Conservation (phyloP, 805 yeast species). For the Blastobotrys parvus region DNA sequence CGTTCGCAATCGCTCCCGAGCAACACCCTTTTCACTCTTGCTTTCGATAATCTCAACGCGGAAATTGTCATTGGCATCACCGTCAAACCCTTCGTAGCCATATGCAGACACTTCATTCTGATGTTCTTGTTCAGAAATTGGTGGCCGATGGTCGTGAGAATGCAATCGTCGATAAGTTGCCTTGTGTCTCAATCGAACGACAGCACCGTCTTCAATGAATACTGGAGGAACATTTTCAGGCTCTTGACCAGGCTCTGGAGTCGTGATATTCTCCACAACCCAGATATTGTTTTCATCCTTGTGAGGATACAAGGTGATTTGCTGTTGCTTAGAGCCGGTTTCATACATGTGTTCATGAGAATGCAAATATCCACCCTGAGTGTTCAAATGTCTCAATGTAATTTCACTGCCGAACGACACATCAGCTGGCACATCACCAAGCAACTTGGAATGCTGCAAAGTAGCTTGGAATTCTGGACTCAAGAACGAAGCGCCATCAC, state of each 20-base stretch:
- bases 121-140: slow-evolving; percentile 85
- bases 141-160: slow-evolving; percentile 72
- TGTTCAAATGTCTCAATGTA: slow-evolving; percentile 59
- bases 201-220: slow-evolving; percentile 45
- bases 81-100: slow-evolving; percentile 54
- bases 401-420: slow-evolving; percentile 67
- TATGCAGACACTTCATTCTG: slow-evolving; percentile 72
- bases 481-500: slow-evolving; percentile 55
- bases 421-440: slow-evolving; percentile 46
- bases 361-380: slow-evolving; percentile 72
- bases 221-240: slow-evolving; percentile 32
- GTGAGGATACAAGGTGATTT: slow-evolving; percentile 63
- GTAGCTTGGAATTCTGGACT: slow-evolving; percentile 60
- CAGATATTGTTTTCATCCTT: slow-evolving; percentile 66
- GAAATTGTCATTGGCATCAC: slow-evolving; percentile 66
- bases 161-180: slow-evolving; percentile 59
- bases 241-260: slow-evolving; percentile 19
- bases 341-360: slow-evolving; percentile 61
- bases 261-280: slow-evolving; percentile 46
- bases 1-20: slow-evolving; percentile 39
- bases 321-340: slow-evolving; percentile 65
- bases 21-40: slow-evolving; percentile 29
- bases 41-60: slow-evolving; percentile 44
- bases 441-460: slow-evolving; percentile 36
- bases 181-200: slow-evolving; percentile 62